Conservation (phyloP, 352 stramenopile genomes). For the Globisporangium middletonii region DNA sequence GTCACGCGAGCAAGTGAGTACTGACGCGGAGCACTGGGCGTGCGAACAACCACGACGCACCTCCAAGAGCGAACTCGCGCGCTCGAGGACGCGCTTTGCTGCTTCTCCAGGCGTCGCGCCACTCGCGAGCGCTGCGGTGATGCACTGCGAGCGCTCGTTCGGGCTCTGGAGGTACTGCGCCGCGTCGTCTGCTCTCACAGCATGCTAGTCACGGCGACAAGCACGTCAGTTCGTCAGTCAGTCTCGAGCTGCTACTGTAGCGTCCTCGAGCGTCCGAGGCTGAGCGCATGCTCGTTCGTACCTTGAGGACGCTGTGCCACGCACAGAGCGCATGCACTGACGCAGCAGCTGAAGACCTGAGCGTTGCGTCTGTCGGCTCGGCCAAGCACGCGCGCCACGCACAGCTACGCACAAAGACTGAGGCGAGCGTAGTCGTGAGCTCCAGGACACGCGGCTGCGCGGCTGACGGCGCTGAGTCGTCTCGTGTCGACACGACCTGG, state of each 20-base stretch:
- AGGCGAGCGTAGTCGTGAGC: slow-evolving; percentile 4
- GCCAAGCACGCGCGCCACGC: slow-evolving; percentile 32
- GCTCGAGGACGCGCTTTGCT: slow-evolving; percentile 19
- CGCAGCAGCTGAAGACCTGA: background rate
- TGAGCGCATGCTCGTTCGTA: slow-evolving; percentile 2
- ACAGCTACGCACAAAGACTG: slow-evolving; percentile 17
- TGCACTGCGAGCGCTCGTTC: slow-evolving; percentile 8
- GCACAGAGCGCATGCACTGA: slow-evolving; percentile 12
- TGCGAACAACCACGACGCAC: slow-evolving; percentile 8
- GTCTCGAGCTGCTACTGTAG: background rate
- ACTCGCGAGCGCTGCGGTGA: slow-evolving; percentile 5
- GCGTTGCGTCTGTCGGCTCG: background rate
- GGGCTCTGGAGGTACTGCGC: slow-evolving; percentile 22
- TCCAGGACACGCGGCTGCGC: background rate
- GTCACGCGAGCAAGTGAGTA: background rate
- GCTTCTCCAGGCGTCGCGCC: slow-evolving; percentile 2
- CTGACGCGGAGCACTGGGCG: too few relatives aligned
- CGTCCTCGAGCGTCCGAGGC: background rate
- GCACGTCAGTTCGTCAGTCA: slow-evolving; percentile 1
- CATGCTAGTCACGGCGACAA: slow-evolving; percentile 11
- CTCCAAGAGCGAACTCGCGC: slow-evolving; percentile 28
- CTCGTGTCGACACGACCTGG: slow-evolving; percentile 2
- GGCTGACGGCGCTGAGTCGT: background rate
- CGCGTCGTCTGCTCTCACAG: slow-evolving; percentile 18
- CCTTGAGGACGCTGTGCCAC: slow-evolving; percentile 28